Conservation (phyloP, 2,329 filamentous ascomycete genomes). For the Aspergillus unguis region DNA sequence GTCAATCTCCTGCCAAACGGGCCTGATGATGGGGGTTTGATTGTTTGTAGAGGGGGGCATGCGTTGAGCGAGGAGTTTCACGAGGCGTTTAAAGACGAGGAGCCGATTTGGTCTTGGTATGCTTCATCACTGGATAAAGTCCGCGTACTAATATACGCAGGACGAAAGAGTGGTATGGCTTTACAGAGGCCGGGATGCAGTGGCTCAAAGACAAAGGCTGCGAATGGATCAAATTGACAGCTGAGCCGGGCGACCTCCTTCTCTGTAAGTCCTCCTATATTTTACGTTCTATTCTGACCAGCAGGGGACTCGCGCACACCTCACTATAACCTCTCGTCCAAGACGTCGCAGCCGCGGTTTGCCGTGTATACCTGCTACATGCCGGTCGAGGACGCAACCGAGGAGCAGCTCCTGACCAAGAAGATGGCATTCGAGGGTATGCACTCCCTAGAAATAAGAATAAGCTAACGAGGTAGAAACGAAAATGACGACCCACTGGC, state of each 20-base stretch:
- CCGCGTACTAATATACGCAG: too few species aligned
- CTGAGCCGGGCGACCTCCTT: constrained; percentile 45
- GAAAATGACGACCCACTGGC: constrained; percentile 41
- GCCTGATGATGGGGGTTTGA: constrained; percentile 38
- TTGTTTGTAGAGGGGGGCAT: constrained; percentile 34
- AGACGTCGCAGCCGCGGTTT: constrained; percentile 28
- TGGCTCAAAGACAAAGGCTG: constrained; percentile 34
- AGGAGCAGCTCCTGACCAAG: constrained; percentile 44
- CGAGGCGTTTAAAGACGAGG: constrained; percentile 27
- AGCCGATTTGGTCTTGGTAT: constrained; percentile 18
- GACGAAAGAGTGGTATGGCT: constrained; percentile 32
- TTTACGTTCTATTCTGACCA: too few species aligned
- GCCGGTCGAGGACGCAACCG: constrained; percentile 39
- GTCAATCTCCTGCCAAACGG: constrained; percentile 43
- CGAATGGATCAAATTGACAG: constrained; percentile 37
- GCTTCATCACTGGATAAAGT: too few species aligned
- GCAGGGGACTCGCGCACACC: constrained; percentile 34
- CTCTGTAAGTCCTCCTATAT: constrained; percentile 34
- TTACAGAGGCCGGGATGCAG: constrained; percentile 28
- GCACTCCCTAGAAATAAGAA: constrained; percentile 3
- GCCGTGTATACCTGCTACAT: constrained; percentile 42
- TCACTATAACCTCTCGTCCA: constrained; percentile 42
- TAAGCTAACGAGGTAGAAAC: not conserved
- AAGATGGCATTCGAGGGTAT: constrained; percentile 40
- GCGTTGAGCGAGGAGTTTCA: constrained; percentile 32